Conservation (phyloP, 2,329 filamentous ascomycete genomes). For the Xylariaceae sp. region DNA sequence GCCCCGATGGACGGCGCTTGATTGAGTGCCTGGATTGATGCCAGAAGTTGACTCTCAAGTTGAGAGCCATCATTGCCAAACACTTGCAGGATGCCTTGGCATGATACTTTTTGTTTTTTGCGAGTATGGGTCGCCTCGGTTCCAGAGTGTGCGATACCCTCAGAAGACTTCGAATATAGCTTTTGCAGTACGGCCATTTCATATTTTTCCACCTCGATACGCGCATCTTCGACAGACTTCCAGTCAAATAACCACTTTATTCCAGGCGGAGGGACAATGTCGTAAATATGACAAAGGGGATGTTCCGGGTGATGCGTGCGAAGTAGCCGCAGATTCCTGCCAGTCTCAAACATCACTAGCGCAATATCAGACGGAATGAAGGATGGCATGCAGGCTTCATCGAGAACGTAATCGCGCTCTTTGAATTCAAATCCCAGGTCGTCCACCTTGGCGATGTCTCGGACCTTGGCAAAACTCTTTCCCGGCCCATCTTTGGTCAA, state of each 20-base stretch:
- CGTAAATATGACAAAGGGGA: slow-evolving; percentile 53
- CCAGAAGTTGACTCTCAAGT: slow-evolving; percentile 44
- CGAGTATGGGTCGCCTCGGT: neutral
- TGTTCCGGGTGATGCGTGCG: slow-evolving; percentile 66
- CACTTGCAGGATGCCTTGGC: slow-evolving; percentile 35
- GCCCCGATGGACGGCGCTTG: slow-evolving; percentile 27
- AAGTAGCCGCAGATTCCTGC: slow-evolving; percentile 68
- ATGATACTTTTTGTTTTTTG: slow-evolving; percentile 3
- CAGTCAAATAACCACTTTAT: slow-evolving; percentile 68
- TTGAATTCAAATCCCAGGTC: slow-evolving; percentile 54
- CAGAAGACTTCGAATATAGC: slow-evolving; percentile 8
- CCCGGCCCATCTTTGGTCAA: slow-evolving; percentile 45
- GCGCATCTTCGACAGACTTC: slow-evolving; percentile 61
- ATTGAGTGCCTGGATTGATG: slow-evolving; percentile 46
- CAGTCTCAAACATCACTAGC: slow-evolving; percentile 70
- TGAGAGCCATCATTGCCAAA: slow-evolving; percentile 45
- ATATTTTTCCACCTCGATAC: slow-evolving; percentile 52
- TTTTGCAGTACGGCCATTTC: slow-evolving; percentile 38
- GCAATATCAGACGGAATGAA: slow-evolving; percentile 69
- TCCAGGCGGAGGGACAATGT: slow-evolving; percentile 47
- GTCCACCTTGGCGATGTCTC: slow-evolving; percentile 49
- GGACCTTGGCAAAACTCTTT: slow-evolving; percentile 58
- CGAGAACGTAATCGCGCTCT: slow-evolving; percentile 58
- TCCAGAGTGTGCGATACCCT: neutral
- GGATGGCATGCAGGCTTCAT: slow-evolving; percentile 59